A percentile compares a stretch with the other conserved stretches of the same genome.
These are phyloP conservation scores for Mrakia blollopis DNA, from an alignment of 768 basidiomycete species.

Conservation along the genomic window DNA sequence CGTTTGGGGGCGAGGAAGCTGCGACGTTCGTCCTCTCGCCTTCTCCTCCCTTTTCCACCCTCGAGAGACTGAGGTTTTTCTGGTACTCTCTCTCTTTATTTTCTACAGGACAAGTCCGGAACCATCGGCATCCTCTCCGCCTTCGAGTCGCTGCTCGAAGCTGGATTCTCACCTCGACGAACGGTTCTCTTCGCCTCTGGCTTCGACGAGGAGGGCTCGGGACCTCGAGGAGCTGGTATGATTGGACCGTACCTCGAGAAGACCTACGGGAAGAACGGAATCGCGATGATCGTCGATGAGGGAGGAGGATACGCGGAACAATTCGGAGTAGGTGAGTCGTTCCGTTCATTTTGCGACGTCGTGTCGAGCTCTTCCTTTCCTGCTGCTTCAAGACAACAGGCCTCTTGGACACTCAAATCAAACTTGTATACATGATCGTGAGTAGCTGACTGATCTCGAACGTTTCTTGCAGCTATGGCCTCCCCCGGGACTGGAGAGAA, in stretches of 20 bases:
- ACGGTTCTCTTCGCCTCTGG: constrained; percentile 40
- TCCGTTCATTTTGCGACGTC: not conserved
- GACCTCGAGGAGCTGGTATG: constrained; percentile 32
- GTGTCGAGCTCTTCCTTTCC: not conserved
- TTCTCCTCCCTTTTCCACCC: not conserved
- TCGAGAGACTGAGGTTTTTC: too few species aligned
- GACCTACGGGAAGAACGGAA: constrained; percentile 41
- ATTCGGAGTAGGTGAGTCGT: constrained; percentile 22
- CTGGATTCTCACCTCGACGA: constrained; percentile 36
- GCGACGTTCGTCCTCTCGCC: constrained; percentile 26
- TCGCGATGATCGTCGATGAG: constrained; percentile 41
- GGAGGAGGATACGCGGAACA: constrained; percentile 34
- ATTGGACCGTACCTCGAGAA: constrained; percentile 35
- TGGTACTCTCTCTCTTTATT: not conserved
- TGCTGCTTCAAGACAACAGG: not conserved
- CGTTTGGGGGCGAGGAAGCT: constrained; percentile 37
- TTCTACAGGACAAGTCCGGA: constrained; percentile 36
- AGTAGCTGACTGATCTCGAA: too few species aligned
- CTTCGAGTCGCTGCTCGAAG: constrained; percentile 38
- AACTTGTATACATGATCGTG: too few species aligned
- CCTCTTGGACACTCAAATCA: too few species aligned
- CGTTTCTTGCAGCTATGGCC: not conserved
- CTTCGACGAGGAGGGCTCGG: constrained; percentile 41
- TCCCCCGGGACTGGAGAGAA: constrained; percentile 41
- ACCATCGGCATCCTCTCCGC: constrained; percentile 42